Base-by-base conservation (phyloP, 345 rosid genomes). In the Moringa oleifera region DNA sequence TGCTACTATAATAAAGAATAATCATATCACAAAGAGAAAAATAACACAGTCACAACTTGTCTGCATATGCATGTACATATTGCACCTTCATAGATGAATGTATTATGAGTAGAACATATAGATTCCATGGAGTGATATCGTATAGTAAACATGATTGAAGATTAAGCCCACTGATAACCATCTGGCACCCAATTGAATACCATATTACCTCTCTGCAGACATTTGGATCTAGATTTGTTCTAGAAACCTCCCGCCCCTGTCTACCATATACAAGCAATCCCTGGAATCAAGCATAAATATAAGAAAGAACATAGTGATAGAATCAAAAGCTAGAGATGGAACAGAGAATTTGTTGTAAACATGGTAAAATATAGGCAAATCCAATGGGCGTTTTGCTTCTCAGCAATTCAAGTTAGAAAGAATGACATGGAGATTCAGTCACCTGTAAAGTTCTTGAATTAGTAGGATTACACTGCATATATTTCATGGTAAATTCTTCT, bases 261-360 rank as follows among this genome's bases (percentile, higher is more conserved):
- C 85, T 88, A 57, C 97, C 97, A 73, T 88, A 88, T 64, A 94
- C 91, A 67, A 91, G 89, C 80, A 94, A 72, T n/a, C 97, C 99
- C 99, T 90, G 87, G 41, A 75, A 71, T 23, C 52, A 74, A 58
- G 54, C 31, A 68, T 60, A 63, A 69, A 25, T 51, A 24, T 75
- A 69, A 55, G 47, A 63, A 9, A 49, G 57, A 20, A 62, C 37
- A 62, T 23, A 18, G 25, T 28, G 68, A 58, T 33, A 22, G 0
- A 41, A 21, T 31, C 18, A 6, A 49, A 7, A 15, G 18, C 18
- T 49, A 33, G 37, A 33, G 11, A 49, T 49, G 20, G 18, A 17
- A 7, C 15, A 49, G 52, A 51, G 12, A 37, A 16, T 50, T 2
- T 20, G 24, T 46, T 25, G 24, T 22, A 61, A 23, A 25, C 3